Evolutionary conservation across 257 asterid genomes (phyloP).

Genomic region (Nyctanthes arbortristis): DNA sequence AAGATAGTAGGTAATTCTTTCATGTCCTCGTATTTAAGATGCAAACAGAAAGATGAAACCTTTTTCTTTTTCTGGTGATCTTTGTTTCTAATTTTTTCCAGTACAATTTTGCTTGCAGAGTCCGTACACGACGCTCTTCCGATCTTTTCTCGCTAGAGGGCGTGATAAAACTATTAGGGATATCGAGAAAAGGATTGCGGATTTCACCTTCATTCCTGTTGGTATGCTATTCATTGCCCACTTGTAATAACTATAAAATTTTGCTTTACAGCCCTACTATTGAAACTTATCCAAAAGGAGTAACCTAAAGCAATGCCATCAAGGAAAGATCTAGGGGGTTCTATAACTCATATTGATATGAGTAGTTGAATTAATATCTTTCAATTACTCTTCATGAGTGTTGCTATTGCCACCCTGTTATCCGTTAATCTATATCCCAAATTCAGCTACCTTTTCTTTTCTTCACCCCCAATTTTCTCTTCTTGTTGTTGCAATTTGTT

Average conservation of each 20-base stretch:
- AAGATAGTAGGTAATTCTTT: conserved; percentile 76
- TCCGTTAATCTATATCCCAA: not conserved
- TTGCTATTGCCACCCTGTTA: not conserved
- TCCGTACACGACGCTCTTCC: conserved; percentile 97
- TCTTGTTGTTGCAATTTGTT: not conserved
- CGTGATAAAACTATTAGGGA: conserved; percentile 72
- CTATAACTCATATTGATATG: not conserved
- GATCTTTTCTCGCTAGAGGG: conserved; percentile 91
- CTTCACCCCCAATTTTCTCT: not conserved
- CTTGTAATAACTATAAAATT: not conserved
- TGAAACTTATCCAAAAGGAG: conserved; percentile 10
- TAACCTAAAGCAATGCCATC: not conserved
- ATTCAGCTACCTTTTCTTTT: not conserved
- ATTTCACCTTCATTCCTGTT: conserved; percentile 90
- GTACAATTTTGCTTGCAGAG: conserved; percentile 44
- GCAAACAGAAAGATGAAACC: conserved; percentile 11
- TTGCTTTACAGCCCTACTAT: not conserved
- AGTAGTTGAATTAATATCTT: not conserved
- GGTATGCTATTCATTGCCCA: conserved; percentile 53
- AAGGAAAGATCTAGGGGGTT: not conserved
- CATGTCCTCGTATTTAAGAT: conserved; percentile 4
- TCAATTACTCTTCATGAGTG: not conserved
- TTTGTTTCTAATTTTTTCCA: not conserved
- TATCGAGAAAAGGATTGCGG: conserved; percentile 93
- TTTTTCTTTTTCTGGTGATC: not conserved